Evolutionary conservation across 305 asterid genomes (phyloP).

Genomic region (Fraxinus baroniana): DNA sequence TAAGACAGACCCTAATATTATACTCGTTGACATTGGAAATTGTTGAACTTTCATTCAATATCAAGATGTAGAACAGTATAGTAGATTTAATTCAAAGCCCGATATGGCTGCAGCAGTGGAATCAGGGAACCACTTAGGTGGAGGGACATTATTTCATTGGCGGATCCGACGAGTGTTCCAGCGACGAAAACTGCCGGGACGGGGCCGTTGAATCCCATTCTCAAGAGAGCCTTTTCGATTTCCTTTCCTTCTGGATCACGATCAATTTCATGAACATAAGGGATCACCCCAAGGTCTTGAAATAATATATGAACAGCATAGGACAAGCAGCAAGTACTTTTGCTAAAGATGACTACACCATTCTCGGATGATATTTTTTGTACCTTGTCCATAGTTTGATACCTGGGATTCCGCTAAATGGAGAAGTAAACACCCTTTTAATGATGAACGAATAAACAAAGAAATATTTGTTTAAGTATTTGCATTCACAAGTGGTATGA

Average conservation of each 20-base stretch:
- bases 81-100: background rate
- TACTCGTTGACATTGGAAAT: background rate
- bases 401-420: background rate
- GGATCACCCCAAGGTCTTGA: conserved; percentile 48
- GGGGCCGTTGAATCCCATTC: conserved; percentile 61
- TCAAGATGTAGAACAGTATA: background rate
- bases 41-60: background rate
- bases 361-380: conserved; percentile 46
- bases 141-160: conserved; percentile 77
- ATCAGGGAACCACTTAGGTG: conserved; percentile 65
- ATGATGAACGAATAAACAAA: background rate
- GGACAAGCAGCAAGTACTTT: conserved; percentile 76
- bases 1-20: background rate
- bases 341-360: conserved; percentile 62
- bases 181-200: conserved; percentile 62
- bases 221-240: conserved; percentile 56
- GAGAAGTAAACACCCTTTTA: background rate
- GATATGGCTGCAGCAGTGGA: conserved; percentile 47
- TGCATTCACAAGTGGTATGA: background rate
- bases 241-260: conserved; percentile 57
- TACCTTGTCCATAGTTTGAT: conserved; percentile 50
- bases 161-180: conserved; percentile 63
- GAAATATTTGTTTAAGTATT: background rate
- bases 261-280: conserved; percentile 51
- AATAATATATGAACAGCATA: conserved; percentile 59